Evolutionary conservation across 2,329 filamentous ascomycete genomes (phyloP), one percentile per base, ranked within the genome.

Genomic region (Epichloe coenophiala): DNA sequence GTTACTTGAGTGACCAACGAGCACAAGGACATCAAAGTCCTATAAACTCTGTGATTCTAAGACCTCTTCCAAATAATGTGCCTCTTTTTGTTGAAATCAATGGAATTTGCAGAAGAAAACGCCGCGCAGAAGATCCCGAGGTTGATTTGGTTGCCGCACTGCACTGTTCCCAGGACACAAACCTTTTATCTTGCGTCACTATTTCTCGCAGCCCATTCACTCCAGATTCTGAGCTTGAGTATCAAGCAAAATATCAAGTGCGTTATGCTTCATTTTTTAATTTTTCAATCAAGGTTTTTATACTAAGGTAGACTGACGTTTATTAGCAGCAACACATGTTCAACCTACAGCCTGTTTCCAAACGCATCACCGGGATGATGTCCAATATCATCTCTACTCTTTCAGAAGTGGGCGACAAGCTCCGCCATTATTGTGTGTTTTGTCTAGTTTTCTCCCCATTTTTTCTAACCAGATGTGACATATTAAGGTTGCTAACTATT

Each of bases 301-400:
- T 35, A n/a, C 9, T 8, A 21, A 6, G 17, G 11, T 21, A 23
- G 13, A 23, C 43, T 53, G 21, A 46, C 33, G 17, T 5, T 35
- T 5, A 39, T 44, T 37, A 47, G n/a, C 45, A 52, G 44, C 50
- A 52, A 44, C 54, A 51, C 45, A 63, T 64, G 62, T 58, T 53
- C 47, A 55, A 45, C 55, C 48, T 44, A 48, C 54, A 43, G 39
- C 46, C 37, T 43, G 40, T 59, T 31, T 43, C 56, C 51, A 53
- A 54, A 56, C 57, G 54, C 53, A 46, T 63, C 48, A 50, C 56
- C 57, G 58, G 57, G 59, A 65, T 65, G 60, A 63, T 65, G 55
- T 55, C 58, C 43, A 57, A 50, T 42, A 45, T 64, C 49, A 55
- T 55, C 42, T 54, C 58, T 31, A 60, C 59, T 35, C 47, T 64